These are phyloP conservation scores for Fraxinus platypoda DNA, from an alignment of 305 asterid species.

Conservation along the genomic window DNA sequence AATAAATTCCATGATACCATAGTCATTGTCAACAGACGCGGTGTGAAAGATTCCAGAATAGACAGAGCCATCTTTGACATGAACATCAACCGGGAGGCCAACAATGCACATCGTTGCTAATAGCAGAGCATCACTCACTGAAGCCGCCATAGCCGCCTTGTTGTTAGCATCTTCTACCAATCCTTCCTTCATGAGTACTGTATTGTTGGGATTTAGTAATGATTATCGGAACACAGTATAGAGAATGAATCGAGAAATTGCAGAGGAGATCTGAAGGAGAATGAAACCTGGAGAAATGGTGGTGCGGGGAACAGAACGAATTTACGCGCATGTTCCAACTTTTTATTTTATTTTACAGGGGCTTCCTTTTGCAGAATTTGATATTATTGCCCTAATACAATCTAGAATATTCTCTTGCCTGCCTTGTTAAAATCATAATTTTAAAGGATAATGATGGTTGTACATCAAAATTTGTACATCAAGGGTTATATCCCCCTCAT, in stretches of 20 bases:
- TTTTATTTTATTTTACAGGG: neutral
- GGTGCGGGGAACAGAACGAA: neutral
- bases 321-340: neutral
- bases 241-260: neutral
- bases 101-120: slow-evolving; percentile 69
- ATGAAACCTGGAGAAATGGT: neutral
- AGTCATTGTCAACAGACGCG: slow-evolving; percentile 61
- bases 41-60: slow-evolving; percentile 85
- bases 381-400: neutral
- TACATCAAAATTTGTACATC: too few relatives aligned
- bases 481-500: too few relatives aligned
- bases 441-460: too few relatives aligned
- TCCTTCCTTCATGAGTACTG: slow-evolving; percentile 29
- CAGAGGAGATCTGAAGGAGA: slow-evolving; percentile 1
- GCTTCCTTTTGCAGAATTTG: neutral
- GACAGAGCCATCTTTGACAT: slow-evolving; percentile 75
- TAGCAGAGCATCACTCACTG: slow-evolving; percentile 57
- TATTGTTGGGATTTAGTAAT: neutral
- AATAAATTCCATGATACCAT: slow-evolving; percentile 36
- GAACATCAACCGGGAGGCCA: slow-evolving; percentile 77
- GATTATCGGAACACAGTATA: neutral
- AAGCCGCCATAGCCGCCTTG: slow-evolving; percentile 23
- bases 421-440: neutral
- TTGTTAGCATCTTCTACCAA: slow-evolving; percentile 36
- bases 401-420: neutral